Percentiles rank a stretch among this genome's conserved stretches.
Conservation (phyloP, 106 monocot genomes). For the Cymbidium sinense region DNA sequence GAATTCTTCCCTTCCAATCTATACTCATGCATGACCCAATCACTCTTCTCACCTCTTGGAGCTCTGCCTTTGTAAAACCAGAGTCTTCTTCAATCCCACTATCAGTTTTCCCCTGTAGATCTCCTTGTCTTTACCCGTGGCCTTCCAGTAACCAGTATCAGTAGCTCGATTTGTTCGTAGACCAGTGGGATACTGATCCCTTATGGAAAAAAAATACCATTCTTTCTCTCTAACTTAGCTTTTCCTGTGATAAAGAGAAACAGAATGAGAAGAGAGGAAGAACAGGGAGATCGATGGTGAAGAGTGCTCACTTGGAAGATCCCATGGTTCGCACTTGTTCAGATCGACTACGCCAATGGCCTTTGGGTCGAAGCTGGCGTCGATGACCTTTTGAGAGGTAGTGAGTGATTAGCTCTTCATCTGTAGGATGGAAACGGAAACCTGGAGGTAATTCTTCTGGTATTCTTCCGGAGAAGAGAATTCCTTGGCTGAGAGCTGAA, state of each 20-base stretch:
- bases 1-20: slow-evolving; percentile 47
- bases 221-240: slow-evolving; percentile 73
- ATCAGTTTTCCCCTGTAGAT: slow-evolving; percentile 33
- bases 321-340: slow-evolving; percentile 60
- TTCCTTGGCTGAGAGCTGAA: background rate
- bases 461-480: background rate
- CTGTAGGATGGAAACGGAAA: slow-evolving; percentile 33
- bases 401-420: slow-evolving; percentile 39
- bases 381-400: slow-evolving; percentile 33
- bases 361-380: slow-evolving; percentile 16
- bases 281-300: background rate
- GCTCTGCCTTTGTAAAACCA: slow-evolving; percentile 72
- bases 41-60: slow-evolving; percentile 54
- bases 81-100: slow-evolving; percentile 75
- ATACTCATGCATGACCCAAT: slow-evolving; percentile 81
- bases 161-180: slow-evolving; percentile 68
- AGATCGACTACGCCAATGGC: slow-evolving; percentile 41
- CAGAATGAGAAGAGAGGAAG: background rate
- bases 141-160: slow-evolving; percentile 65
- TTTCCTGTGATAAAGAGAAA: slow-evolving; percentile 14
- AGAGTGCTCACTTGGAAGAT: slow-evolving; percentile 30
- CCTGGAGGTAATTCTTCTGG: slow-evolving; percentile 26
- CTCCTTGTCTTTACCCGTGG: slow-evolving; percentile 67
- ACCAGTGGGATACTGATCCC: slow-evolving; percentile 60
- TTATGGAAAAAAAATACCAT: slow-evolving; percentile 64